phyloP scores from a whole-genome alignment of 169 alveolate genomes.

The Plasmodium ovale region DNA sequence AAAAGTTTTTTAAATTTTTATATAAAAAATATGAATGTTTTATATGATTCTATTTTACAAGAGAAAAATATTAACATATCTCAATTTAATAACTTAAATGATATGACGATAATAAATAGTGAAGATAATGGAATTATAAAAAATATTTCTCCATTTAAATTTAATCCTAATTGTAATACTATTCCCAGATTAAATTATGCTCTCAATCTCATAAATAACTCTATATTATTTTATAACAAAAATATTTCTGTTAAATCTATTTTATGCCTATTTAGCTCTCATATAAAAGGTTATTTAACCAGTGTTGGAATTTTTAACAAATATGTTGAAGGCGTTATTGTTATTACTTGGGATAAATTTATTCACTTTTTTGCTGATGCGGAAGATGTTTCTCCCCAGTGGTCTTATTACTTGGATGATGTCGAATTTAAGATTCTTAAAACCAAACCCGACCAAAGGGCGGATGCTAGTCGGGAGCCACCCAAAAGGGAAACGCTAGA shows the following conservation, averaged over 20 bases:
- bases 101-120: conserved; percentile 1
- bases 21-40: conserved; percentile 64
- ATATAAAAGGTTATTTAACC: conserved; percentile 53
- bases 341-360: conserved; percentile 68
- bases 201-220: conserved; percentile 32
- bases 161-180: conserved; percentile 10
- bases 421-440: conserved; percentile 45
- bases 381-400: conserved; percentile 66
- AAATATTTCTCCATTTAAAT: conserved; percentile 22
- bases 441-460: background rate
- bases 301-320: conserved; percentile 73
- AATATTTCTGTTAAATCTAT: conserved; percentile 51
- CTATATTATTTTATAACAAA: conserved; percentile 29
- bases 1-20: conserved; percentile 59
- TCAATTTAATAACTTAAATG: conserved; percentile 53
- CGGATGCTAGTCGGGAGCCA: background rate
- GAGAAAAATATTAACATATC: conserved; percentile 45
- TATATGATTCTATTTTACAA: conserved; percentile 59
- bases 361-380: conserved; percentile 43
- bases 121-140: conserved; percentile 32
- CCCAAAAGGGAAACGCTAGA: background rate
- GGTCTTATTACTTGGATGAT: conserved; percentile 71
- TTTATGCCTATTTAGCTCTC: conserved; percentile 55
- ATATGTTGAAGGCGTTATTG: conserved; percentile 49
- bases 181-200: conserved; percentile 64